phyloP scores from a whole-genome alignment of 2,329 filamentous ascomycete genomes.

The Blastomyces percursus region DNA sequence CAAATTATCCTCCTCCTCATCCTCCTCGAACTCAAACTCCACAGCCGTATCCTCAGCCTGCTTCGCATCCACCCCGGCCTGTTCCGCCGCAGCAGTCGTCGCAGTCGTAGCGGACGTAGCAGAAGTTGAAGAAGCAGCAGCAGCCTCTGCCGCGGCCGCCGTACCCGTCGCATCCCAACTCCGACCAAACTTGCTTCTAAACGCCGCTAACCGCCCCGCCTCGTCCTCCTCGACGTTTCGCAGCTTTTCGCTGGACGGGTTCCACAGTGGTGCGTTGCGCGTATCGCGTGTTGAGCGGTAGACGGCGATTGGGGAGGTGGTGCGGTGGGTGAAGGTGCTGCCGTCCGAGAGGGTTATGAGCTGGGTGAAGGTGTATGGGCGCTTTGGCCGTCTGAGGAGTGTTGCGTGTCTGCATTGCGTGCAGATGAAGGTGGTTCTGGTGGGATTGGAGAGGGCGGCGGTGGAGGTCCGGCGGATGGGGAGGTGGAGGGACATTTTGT shows the following conservation, averaged over 20 bases:
- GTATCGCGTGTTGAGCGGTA: constrained; percentile 66
- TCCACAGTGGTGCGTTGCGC: constrained; percentile 83
- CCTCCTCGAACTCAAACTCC: constrained; percentile 28
- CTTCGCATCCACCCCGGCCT: constrained; percentile 20
- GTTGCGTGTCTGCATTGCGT: constrained; percentile 68
- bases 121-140: constrained; percentile 15
- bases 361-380: constrained; percentile 96
- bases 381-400: constrained; percentile 74
- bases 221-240: constrained; percentile 90
- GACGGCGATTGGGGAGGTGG: constrained; percentile 43
- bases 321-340: constrained; percentile 54
- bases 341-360: constrained; percentile 87
- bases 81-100: constrained; percentile 30
- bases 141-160: constrained; percentile 23
- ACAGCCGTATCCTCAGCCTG: constrained; percentile 7
- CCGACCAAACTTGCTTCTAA: constrained; percentile 72
- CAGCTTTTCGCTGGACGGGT: constrained; percentile 69
- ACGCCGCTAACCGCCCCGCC: constrained; percentile 76
- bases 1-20: constrained; percentile 43
- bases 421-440: constrained; percentile 35
- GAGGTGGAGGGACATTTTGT: constrained; percentile 20
- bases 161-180: constrained; percentile 58
- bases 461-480: constrained; percentile 21
- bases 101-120: constrained; percentile 11
- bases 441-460: constrained; percentile 7